Percentiles rank a stretch among this genome's conserved stretches.
phyloP scores from a whole-genome alignment of 805 yeast species.

The Nakazawaea ishiwadae region DNA sequence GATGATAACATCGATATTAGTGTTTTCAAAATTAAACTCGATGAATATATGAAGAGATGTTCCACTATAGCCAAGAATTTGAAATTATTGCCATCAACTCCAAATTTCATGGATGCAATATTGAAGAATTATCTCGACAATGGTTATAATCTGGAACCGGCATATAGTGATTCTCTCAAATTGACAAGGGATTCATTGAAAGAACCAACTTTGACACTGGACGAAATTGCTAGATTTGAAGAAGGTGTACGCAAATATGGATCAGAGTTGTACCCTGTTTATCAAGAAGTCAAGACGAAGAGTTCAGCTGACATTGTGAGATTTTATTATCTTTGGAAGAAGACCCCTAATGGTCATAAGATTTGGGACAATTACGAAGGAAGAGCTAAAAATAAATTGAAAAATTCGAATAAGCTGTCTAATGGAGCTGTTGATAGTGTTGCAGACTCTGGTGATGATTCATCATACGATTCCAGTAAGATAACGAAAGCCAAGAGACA shows the following conservation, averaged over 20 bases:
- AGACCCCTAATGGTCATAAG: constrained; percentile 64
- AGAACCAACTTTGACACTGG: constrained; percentile 71
- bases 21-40: constrained; percentile 26
- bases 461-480: constrained; percentile 58
- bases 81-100: constrained; percentile 55
- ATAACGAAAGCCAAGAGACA: constrained; percentile 31
- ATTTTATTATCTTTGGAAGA: constrained; percentile 89
- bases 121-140: constrained; percentile 48
- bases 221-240: constrained; percentile 68
- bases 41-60: constrained; percentile 51
- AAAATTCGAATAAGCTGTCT: constrained; percentile 23
- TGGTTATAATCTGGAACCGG: constrained; percentile 44
- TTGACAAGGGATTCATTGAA: constrained; percentile 55
- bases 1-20: constrained; percentile 18
- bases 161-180: constrained; percentile 39
- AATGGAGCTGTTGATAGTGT: constrained; percentile 35
- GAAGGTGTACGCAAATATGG: constrained; percentile 69
- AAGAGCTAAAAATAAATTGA: constrained; percentile 54
- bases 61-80: constrained; percentile 52
- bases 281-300: constrained; percentile 66
- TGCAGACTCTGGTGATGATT: constrained; percentile 67
- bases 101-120: constrained; percentile 79
- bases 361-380: constrained; percentile 86
- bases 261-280: constrained; percentile 73
- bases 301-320: constrained; percentile 77